phyloP scores from a whole-genome alignment of 164 flowering plant species.

The Aristolochia californica region DNA sequence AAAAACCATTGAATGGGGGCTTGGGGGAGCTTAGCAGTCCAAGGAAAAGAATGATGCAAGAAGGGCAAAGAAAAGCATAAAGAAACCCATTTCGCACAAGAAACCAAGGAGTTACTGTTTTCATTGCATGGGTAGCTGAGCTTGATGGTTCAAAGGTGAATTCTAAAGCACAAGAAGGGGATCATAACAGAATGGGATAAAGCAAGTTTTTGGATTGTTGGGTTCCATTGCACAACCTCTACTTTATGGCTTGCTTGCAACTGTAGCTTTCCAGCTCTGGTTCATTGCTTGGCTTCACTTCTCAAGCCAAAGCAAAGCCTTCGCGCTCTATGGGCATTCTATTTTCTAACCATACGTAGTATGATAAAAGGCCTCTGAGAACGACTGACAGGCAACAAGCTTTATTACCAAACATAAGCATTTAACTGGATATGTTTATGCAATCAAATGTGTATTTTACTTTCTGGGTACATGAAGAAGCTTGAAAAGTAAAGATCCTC shows the following conservation, averaged over 20 bases:
- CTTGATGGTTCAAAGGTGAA: slow-evolving; percentile 28
- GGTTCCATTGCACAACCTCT: slow-evolving; percentile 17
- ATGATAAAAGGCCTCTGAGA: too few relatives aligned
- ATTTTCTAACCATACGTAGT: too few relatives aligned
- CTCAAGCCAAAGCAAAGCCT: neutral
- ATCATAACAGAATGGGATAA: slow-evolving; percentile 45
- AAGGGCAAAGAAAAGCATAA: slow-evolving; percentile 40
- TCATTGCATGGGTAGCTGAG: slow-evolving; percentile 36
- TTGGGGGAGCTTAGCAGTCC: slow-evolving; percentile 23
- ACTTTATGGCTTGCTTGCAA: slow-evolving; percentile 41
- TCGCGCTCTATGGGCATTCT: too few relatives aligned
- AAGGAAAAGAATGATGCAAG: slow-evolving; percentile 15
- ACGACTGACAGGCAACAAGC: too few relatives aligned
- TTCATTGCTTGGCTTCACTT: neutral
- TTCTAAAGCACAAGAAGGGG: slow-evolving; percentile 36
- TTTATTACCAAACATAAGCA: too few relatives aligned
- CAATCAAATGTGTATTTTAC: too few relatives aligned
- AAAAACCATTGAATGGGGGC: slow-evolving; percentile 19
- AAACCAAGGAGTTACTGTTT: slow-evolving; percentile 34
- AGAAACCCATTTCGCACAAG: slow-evolving; percentile 44
- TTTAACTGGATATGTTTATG: too few relatives aligned
- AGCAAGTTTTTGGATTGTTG: slow-evolving; percentile 42
- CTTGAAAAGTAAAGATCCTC: too few relatives aligned
- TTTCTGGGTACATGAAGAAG: too few relatives aligned
- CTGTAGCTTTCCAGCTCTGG: slow-evolving; percentile 19